phyloP scores from a whole-genome alignment of 2,329 filamentous ascomycete genomes.

The Juglanconis oblonga region DNA sequence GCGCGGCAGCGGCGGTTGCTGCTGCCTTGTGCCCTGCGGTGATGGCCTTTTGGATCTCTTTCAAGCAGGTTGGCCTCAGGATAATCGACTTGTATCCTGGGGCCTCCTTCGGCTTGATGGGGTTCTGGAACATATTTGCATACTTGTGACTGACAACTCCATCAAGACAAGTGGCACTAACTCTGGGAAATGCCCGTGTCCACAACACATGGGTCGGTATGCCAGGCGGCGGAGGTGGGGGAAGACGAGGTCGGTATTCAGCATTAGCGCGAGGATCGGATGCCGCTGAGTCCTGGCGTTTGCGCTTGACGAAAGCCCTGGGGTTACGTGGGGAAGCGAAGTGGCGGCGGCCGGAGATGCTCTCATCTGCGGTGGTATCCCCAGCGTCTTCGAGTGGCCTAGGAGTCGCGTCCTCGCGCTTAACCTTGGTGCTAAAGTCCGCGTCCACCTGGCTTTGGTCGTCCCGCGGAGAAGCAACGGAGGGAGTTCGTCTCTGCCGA shows the following conservation, averaged over 20 bases:
- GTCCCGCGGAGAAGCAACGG: conserved; percentile 16
- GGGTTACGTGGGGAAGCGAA: conserved; percentile 36
- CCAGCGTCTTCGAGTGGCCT: conserved; percentile 51
- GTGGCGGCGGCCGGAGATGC: conserved; percentile 37
- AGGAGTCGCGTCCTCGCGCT: conserved; percentile 59
- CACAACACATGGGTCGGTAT: conserved; percentile 67
- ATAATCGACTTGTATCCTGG: conserved; percentile 74
- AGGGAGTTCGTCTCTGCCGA: conserved; percentile 11
- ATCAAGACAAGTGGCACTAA: conserved; percentile 70
- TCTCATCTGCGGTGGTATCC: conserved; percentile 56
- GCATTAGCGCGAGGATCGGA: conserved; percentile 16
- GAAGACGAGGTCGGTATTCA: conserved; percentile 6
- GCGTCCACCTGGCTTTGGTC: conserved; percentile 39
- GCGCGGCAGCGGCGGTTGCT: conserved; percentile 55
- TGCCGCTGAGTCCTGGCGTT: conserved; percentile 50
- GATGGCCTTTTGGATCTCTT: conserved; percentile 72
- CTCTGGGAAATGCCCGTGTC: conserved; percentile 72
- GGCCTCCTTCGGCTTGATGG: conserved; percentile 71
- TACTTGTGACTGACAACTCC: conserved; percentile 74
- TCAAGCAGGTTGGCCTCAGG: conserved; percentile 72
- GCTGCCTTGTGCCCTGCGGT: conserved; percentile 68
- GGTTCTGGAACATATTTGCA: conserved; percentile 75
- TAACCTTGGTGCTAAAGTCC: conserved; percentile 42
- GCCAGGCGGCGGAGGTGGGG: conserved; percentile 13
- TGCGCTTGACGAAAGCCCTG: conserved; percentile 46